Evolutionary conservation across 1,139 yeast species (phyloP).

Genomic region (Taphrina pruni): DNA sequence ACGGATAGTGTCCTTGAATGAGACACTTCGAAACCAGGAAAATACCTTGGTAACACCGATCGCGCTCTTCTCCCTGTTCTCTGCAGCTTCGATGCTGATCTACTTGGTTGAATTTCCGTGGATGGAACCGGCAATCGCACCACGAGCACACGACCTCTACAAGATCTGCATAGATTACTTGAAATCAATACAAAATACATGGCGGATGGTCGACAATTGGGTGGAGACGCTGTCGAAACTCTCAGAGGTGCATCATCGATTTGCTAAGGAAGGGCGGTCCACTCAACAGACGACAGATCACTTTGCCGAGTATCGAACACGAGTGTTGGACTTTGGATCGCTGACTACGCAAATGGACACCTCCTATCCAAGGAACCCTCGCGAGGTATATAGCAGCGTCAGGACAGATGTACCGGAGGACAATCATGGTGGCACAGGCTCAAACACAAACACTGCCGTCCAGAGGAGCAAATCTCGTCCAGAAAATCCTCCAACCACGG

Average conservation of each 20-base stretch:
- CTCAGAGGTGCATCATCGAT: constrained; percentile 28
- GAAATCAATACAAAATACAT: constrained; percentile 19
- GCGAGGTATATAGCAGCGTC: constrained; percentile 32
- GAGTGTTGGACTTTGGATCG: constrained; percentile 36
- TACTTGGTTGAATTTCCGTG: constrained; percentile 36
- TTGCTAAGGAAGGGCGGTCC: constrained; percentile 30
- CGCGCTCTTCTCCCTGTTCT: constrained; percentile 28
- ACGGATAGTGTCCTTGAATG: constrained; percentile 30
- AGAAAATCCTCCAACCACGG: neutral
- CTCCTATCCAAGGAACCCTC: constrained; percentile 19
- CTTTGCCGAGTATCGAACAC: constrained; percentile 37
- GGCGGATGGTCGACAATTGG: constrained; percentile 40
- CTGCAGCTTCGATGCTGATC: constrained; percentile 31
- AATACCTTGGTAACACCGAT: constrained; percentile 33
- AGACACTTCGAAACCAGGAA: constrained; percentile 13
- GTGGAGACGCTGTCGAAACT: constrained; percentile 31
- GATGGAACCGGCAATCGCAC: constrained; percentile 31
- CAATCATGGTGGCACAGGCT: neutral
- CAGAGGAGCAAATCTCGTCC: neutral
- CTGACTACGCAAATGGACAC: constrained; percentile 33
- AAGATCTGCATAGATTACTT: constrained; percentile 20
- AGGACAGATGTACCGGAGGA: constrained; percentile 21
- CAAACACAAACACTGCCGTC: neutral
- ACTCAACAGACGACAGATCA: constrained; percentile 25
- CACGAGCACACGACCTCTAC: constrained; percentile 26